These are phyloP conservation scores for Neurospora hispaniola DNA, from an alignment of 495 filamentous ascomycete genomes.

Conservation along the genomic window DNA sequence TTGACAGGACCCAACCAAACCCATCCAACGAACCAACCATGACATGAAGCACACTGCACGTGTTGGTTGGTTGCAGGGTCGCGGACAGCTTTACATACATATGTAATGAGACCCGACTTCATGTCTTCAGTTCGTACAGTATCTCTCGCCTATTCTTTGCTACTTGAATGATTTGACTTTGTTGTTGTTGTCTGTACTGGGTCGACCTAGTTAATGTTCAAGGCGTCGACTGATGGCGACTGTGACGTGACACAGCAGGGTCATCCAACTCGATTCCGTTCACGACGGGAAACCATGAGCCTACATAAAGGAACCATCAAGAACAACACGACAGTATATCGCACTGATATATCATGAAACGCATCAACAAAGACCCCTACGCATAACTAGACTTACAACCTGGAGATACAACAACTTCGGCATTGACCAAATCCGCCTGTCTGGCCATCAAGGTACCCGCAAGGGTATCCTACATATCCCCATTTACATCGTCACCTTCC, in stretches of 20 bases:
- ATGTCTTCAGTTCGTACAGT: neutral
- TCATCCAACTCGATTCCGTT: neutral
- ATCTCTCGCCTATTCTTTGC: neutral
- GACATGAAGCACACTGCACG: neutral
- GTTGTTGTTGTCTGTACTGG: neutral
- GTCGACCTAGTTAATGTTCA: neutral
- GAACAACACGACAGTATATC: neutral
- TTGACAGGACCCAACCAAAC: neutral
- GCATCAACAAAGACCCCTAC: neutral
- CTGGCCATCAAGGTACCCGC: neutral
- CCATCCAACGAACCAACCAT: neutral
- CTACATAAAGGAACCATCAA: neutral
- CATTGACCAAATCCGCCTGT: neutral
- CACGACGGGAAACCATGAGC: neutral
- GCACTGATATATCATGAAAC: neutral
- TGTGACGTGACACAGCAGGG: neutral
- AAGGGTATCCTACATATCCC: neutral
- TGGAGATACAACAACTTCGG: neutral
- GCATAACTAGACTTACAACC: neutral
- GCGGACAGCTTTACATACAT: neutral
- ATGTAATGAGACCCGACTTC: neutral
- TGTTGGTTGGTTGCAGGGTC: neutral
- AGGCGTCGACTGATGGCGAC: neutral
- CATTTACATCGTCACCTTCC: neutral
- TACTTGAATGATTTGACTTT: neutral